These are phyloP conservation scores for Colletotrichum noveboracense DNA, from an alignment of 2,329 filamentous ascomycete species.

Conservation along the genomic window DNA sequence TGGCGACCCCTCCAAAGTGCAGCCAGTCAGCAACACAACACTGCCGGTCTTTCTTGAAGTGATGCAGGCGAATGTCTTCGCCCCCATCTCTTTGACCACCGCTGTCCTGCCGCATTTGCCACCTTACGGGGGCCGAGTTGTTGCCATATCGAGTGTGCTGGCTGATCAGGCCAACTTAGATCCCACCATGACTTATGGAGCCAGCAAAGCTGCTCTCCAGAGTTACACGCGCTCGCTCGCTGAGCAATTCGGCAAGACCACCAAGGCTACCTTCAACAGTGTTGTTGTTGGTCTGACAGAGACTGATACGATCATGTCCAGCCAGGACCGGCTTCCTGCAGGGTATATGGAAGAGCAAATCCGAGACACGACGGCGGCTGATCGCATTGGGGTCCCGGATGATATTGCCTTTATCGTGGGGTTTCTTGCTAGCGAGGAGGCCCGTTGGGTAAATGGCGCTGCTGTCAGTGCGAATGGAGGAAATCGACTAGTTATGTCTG, in stretches of 20 bases:
- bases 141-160: constrained; percentile 35
- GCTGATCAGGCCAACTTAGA: not conserved
- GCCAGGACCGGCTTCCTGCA: not conserved
- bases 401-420: constrained; percentile 4
- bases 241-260: constrained; percentile 29
- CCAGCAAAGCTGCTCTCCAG: constrained; percentile 39
- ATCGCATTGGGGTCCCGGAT: not conserved
- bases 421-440: constrained; percentile 3
- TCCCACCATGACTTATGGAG: constrained; percentile 26
- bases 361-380: not conserved
- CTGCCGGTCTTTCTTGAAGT: not conserved
- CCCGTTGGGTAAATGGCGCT: not conserved
- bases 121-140: constrained; percentile 36
- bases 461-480: constrained; percentile 2
- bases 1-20: not conserved
- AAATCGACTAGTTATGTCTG: not conserved
- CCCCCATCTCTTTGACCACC: constrained; percentile 32
- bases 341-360: not conserved
- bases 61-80: not conserved
- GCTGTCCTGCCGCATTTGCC: constrained; percentile 30
- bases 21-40: not conserved
- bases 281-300: constrained; percentile 34
- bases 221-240: constrained; percentile 31
- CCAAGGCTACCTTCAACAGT: constrained; percentile 32
- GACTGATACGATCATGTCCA: not conserved